Base-by-base conservation (phyloP, 495 filamentous ascomycete species). In the Hyaloscypha bicolor region DNA sequence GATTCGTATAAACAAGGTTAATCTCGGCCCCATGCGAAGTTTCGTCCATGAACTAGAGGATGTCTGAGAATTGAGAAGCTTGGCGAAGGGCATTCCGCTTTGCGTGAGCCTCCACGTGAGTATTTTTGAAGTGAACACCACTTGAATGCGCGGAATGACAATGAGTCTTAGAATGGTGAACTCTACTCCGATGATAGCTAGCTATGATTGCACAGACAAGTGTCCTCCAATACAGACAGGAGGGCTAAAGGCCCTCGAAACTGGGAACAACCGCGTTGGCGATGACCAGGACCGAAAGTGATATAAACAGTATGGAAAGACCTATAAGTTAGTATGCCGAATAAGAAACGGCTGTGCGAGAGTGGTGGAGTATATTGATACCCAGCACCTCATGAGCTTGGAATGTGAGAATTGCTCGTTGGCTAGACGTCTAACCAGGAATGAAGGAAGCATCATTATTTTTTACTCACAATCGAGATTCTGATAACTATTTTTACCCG, bases 181-280 rank as follows among this genome's bases (percentile, higher is more conserved):
- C 32, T 57, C 62, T 4, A 64, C n/a, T 39, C 62, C 62, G 25
- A 64, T 29, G 21, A 64, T 64, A 19, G 53, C 52, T 31, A 64
- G 52, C 62, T 51, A 64, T 6, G 51, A 21, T 57, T 64, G 51
- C 9, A 64, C 39, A 33, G 62, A 64, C 22, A 64, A 32, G 4
- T 42, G 30, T 64, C 62, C 62, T 25, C 62, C 62, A 22, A 64
- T 31, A n/a, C 62, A 64, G 3, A 64, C 62, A 1, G 53, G 62
- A 32, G 51, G 30, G 31, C 52, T 1, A 29, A 64, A 2, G 57
- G 3, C 3, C 51, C 62, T 22, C 29, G 12, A 37, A 11, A 21
- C 25, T 25, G 1, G 6, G 63, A 66, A 35, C 39, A 66, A 51
- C 33, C 39, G 25, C 33, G 33, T 66, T 60, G 1, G 11, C 56